Evolutionary conservation across 75 land plant genomes (phyloP).

Genomic region (Pinus taeda): DNA sequence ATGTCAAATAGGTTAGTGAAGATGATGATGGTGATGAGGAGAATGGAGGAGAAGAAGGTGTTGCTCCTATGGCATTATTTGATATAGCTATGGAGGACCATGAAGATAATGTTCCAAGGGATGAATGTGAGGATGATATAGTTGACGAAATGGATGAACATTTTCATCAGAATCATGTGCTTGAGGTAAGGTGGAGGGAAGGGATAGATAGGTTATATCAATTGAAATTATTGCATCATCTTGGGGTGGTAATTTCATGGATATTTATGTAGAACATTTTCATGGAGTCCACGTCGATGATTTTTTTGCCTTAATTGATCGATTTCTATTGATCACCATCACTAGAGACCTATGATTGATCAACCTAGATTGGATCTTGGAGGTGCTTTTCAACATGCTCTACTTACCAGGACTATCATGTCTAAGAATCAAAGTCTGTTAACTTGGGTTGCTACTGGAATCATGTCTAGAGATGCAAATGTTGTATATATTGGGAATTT

Average conservation of each 20-base stretch:
- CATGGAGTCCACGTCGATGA: slow-evolving; percentile 40
- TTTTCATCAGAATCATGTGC: slow-evolving; percentile 31
- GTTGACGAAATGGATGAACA: slow-evolving; percentile 25
- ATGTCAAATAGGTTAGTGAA: slow-evolving; percentile 28
- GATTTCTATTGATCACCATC: slow-evolving; percentile 16
- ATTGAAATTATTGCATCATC: slow-evolving; percentile 24
- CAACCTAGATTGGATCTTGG: slow-evolving; percentile 25
- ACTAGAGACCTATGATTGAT: slow-evolving; percentile 23
- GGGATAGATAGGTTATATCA: slow-evolving; percentile 33
- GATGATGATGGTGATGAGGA: slow-evolving; percentile 78
- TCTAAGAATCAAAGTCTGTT: slow-evolving; percentile 13
- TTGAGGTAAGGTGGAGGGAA: slow-evolving; percentile 45
- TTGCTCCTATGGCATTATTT: slow-evolving; percentile 37
- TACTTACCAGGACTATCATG: slow-evolving; percentile 22
- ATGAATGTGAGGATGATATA: slow-evolving; percentile 37
- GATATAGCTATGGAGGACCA: slow-evolving; percentile 49
- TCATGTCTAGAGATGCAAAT: slow-evolving; percentile 27
- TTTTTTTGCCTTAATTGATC: slow-evolving; percentile 30
- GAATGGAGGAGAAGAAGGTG: slow-evolving; percentile 52
- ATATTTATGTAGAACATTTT: slow-evolving; percentile 35
- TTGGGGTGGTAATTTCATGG: slow-evolving; percentile 17
- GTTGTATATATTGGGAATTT: slow-evolving; percentile 11
- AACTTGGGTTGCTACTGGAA: slow-evolving; percentile 22
- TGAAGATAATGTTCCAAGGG: slow-evolving; percentile 37
- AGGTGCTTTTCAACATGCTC: slow-evolving; percentile 43